Base-by-base conservation (phyloP, 2,329 filamentous ascomycete species). In the Sclerotinia glacialis region DNA sequence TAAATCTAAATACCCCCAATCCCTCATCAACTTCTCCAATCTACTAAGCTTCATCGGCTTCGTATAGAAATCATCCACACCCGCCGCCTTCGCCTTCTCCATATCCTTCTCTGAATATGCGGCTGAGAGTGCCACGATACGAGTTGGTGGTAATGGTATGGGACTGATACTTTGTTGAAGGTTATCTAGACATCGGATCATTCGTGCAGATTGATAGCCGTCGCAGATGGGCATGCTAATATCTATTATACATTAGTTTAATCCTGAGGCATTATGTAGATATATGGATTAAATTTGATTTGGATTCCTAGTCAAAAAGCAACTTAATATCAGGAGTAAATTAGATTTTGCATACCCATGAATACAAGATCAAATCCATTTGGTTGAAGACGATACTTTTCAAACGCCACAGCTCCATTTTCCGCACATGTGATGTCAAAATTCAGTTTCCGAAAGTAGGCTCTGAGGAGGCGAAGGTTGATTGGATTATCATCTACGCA, bases 181-280 rank as follows among this genome's bases (percentile, higher is more conserved):
- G 34, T 66, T 85, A 71, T 85, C 83, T 21, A 81, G 76, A 5
- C 78, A 77, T 12, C 83, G 79, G 40, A 85, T 85, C 49, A 75
- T 76, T 8, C 77, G 77, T 16, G 82, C 84, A 0, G 80, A 76
- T 64, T 82, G 78, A 18, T 82, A 74, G 0, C 81, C 82, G 65
- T 83, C 78, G 76, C 85, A 82, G 8, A 85, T 76, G 0, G 83
- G 83, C 83, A 86, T 86, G 62, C 80, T 81, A 6, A 85, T 78
- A 70, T 85, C 83, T 77, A 71, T 26, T 8, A 23, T 21, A 49
- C 12, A 26, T 62, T 31, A 53, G 63, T 34, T 21, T 0, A 12
- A n/a, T 21, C 1, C 47, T n/a, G 3, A 49, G 5, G 3, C 18
- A 14, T 26, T 18, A 21, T n/a, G 26, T 31, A 14, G 7, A 49